Conservation (phyloP, 2,329 filamentous ascomycete species). For the Neofusicoccum cordaticola region DNA sequence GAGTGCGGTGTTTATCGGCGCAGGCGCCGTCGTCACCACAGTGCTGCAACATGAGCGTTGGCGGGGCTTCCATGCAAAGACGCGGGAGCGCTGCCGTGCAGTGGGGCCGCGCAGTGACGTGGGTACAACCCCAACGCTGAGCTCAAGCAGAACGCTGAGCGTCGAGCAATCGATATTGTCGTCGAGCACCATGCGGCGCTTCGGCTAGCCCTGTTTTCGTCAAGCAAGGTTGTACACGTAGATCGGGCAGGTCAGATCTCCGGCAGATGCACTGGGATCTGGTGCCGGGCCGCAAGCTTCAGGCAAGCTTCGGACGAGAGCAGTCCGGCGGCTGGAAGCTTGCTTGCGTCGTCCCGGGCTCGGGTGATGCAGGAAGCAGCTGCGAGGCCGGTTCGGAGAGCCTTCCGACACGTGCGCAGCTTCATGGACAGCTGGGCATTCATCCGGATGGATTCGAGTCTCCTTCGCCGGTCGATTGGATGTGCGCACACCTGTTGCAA, state of each 20-base stretch:
- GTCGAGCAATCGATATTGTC: neutral
- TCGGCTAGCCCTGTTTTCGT: neutral
- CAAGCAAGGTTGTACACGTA: neutral
- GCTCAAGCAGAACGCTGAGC: neutral
- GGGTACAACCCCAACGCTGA: neutral
- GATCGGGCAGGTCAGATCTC: neutral
- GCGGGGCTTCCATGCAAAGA: neutral
- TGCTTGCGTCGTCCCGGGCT: neutral
- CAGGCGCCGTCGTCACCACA: no score
- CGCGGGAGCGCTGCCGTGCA: neutral
- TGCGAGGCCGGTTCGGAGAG: neutral
- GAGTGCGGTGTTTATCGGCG: neutral
- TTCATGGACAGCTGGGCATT: no score
- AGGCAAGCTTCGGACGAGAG: neutral
- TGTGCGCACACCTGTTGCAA: no score
- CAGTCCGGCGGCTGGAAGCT: no score
- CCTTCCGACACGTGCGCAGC: neutral
- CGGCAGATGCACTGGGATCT: constrained; percentile 8
- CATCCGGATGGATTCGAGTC: no score
- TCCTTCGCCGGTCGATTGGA: no score
- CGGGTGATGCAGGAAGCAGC: neutral
- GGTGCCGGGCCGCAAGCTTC: neutral
- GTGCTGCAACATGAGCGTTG: neutral
- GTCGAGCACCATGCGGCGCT: neutral
- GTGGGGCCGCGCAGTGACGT: constrained; percentile 3